These are phyloP conservation scores for Chaetomidium leptoderma DNA, from an alignment of 495 filamentous ascomycete genomes.

Conservation along the genomic window DNA sequence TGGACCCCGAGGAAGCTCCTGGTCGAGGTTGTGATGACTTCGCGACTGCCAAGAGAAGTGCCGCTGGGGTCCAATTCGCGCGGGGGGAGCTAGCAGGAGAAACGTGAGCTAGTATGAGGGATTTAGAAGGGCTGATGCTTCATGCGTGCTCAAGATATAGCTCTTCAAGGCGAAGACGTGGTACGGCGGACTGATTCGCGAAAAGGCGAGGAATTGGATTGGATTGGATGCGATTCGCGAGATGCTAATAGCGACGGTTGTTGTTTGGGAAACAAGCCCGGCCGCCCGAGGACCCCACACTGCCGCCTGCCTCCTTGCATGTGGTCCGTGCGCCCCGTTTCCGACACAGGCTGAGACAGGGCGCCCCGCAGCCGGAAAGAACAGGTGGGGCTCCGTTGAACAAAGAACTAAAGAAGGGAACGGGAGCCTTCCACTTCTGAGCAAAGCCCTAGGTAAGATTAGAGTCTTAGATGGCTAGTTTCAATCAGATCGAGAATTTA, in stretches of 20 bases:
- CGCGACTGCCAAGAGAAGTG: background rate
- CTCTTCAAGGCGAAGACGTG: background rate
- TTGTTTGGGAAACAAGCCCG: constrained; percentile 6
- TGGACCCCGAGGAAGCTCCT: too few species aligned
- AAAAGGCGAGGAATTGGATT: background rate
- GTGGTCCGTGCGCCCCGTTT: background rate
- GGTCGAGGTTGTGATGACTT: background rate
- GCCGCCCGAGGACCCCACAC: background rate
- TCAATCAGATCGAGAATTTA: too few species aligned
- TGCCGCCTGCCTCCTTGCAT: background rate
- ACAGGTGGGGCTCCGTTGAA: too few species aligned
- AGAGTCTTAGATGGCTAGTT: too few species aligned
- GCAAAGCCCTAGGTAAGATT: too few species aligned
- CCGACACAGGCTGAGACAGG: background rate
- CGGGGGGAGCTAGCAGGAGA: background rate
- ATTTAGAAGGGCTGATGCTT: background rate
- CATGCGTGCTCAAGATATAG: background rate
- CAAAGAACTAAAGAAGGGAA: too few species aligned
- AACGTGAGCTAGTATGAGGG: background rate
- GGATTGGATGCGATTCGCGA: constrained; percentile 3
- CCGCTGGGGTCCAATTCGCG: background rate
- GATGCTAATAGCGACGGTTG: background rate
- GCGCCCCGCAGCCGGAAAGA: too few species aligned
- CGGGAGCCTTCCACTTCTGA: too few species aligned
- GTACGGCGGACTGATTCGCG: background rate